Evolutionary conservation across 2,329 filamentous ascomycete species (phyloP), one percentile per base, ranked within the genome.

Genomic region (Botrytis medusae): DNA sequence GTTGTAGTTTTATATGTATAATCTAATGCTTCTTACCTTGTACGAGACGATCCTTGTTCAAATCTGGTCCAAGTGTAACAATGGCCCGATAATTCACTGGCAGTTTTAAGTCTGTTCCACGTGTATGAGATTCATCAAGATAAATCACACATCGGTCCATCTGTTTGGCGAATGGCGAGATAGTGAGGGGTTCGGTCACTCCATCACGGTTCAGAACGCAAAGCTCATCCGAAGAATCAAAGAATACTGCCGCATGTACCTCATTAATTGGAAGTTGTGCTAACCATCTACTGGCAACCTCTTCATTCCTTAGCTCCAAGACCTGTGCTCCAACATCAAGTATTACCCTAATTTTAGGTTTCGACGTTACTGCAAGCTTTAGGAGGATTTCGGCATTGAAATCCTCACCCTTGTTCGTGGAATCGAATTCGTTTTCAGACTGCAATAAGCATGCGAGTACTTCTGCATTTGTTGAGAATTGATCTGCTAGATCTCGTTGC

Each of bases 251-350:
- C 0, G 85, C 86, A 40, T 88, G 80, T 0, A 79, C 82, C 0
- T 73, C 48, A 0, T 73, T 25, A 2, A 74, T 59, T 0, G 75
- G 40, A 0, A 76, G 74, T 61, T 76, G 78, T 1, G 72, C n/a
- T 0, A 93, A 78, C 90, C 90, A 93, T 1, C 76, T 72, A 12
- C 76, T 75, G 0, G 89, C 87, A 4, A 93, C 83, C 4, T 86
- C 81, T 0, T 81, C 4, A 75, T 93, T 93, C 25, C 82, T 84
- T 0, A 90, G 80, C 44, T 94, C 91, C 0, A 94, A 79, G 8
- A 94, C 87, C 67, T 91, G 88, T 0, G 92, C 91, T 0, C 92
- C 92, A 0, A 92, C 91, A 75, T 94, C 91, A 0, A 94, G 83
- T 1, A 94, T 86, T 0, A 94, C 90, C 0, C 86, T 84, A 0